These are phyloP conservation scores for Malassezia caprae DNA, from an alignment of 1,284 basidiomycete species.

Conservation along the genomic window DNA sequence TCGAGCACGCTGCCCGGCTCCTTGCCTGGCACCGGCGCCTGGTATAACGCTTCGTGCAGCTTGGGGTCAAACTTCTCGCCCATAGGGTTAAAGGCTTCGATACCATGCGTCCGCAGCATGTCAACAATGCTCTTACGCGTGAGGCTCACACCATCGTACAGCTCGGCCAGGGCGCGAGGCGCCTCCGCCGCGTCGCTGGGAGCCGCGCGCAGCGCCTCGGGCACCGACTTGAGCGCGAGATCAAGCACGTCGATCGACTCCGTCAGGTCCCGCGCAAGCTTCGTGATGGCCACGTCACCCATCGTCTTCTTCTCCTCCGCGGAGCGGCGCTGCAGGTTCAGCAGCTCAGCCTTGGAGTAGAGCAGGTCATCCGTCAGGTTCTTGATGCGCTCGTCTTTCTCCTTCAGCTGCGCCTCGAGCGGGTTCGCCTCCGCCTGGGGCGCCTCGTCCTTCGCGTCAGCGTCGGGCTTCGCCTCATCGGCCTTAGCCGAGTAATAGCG, in stretches of 20 bases:
- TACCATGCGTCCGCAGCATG: conserved; percentile 80
- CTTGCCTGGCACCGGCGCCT: conserved; percentile 76
- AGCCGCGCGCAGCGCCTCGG: conserved; percentile 50
- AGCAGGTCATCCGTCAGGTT: conserved; percentile 39
- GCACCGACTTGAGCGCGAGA: conserved; percentile 73
- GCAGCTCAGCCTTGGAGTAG: conserved; percentile 66
- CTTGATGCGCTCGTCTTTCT: conserved; percentile 46
- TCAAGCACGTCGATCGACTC: conserved; percentile 83
- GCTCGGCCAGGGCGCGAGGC: conserved; percentile 31
- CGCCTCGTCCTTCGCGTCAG: conserved; percentile 24
- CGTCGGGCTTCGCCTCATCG: conserved; percentile 19
- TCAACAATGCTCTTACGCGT: conserved; percentile 81
- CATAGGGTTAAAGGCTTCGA: conserved; percentile 79
- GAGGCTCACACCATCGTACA: conserved; percentile 73
- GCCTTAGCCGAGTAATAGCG: conserved; percentile 21
- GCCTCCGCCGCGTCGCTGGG: conserved; percentile 40
- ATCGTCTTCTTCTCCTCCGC: conserved; percentile 83
- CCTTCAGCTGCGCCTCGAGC: conserved; percentile 34
- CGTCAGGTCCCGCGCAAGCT: conserved; percentile 79
- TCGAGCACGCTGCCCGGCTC: conserved; percentile 81
- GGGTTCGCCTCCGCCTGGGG: conserved; percentile 8
- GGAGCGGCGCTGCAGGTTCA: conserved; percentile 84
- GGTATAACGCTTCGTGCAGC: conserved; percentile 85
- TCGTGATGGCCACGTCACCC: conserved; percentile 80
- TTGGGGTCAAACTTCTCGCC: conserved; percentile 92